These are phyloP conservation scores for Phytophthora aleatoria DNA, from an alignment of 352 stramenopile species.

Conservation along the genomic window DNA sequence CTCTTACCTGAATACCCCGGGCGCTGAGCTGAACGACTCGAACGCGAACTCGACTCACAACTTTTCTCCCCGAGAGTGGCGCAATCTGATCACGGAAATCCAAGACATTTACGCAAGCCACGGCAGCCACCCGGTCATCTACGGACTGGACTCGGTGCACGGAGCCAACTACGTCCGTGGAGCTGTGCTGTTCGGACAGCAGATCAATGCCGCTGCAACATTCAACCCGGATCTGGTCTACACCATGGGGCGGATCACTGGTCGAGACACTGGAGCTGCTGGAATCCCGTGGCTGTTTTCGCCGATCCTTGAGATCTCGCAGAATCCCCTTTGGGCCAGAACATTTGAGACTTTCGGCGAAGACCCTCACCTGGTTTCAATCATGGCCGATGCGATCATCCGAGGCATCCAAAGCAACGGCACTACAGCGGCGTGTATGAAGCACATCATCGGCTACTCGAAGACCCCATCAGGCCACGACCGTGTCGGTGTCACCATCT, in stretches of 20 bases:
- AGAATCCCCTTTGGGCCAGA: constrained; percentile 88
- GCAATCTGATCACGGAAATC: constrained; percentile 70
- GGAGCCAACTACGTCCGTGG: constrained; percentile 88
- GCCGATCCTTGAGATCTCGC: constrained; percentile 87
- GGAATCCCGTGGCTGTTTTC: constrained; percentile 93
- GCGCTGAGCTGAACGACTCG: constrained; percentile 31
- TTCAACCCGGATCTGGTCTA: constrained; percentile 85
- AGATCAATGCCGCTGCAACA: constrained; percentile 87
- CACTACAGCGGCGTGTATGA: constrained; percentile 84
- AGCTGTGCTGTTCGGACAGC: constrained; percentile 87
- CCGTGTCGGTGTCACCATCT: constrained; percentile 72
- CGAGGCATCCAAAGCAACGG: constrained; percentile 80
- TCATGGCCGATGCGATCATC: constrained; percentile 82
- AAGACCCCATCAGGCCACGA: constrained; percentile 86
- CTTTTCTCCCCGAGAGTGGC: constrained; percentile 78
- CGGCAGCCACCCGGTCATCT: constrained; percentile 71
- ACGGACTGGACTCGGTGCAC: constrained; percentile 91
- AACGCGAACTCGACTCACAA: constrained; percentile 32
- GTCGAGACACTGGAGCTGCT: constrained; percentile 82
- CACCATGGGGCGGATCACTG: constrained; percentile 72
- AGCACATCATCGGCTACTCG: constrained; percentile 91
- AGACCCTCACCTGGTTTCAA: constrained; percentile 82
- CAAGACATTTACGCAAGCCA: constrained; percentile 76
- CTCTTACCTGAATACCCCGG: constrained; percentile 88
- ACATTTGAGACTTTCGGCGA: constrained; percentile 96